A percentile compares a stretch with the other conserved stretches of the same genome.
Conservation (phyloP, 768 basidiomycete genomes). For the Calvatia gigantea region DNA sequence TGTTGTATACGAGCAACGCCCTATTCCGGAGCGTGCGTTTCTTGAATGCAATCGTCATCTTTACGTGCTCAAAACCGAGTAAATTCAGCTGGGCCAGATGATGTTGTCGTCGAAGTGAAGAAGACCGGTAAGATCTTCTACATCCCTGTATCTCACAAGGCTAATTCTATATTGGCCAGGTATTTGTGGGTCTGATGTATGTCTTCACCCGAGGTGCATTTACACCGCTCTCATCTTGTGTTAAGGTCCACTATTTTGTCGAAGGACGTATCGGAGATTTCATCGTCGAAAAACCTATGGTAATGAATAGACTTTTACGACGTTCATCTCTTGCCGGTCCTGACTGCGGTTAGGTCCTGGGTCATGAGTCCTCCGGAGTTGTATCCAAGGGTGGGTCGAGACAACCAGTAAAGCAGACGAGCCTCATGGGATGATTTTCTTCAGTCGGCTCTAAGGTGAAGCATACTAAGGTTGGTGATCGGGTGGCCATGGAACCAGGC, state of each 20-base stretch:
- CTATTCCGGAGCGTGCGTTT: constrained; percentile 65
- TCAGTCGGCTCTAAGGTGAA: constrained; percentile 76
- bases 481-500: constrained; percentile 91
- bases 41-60: background rate
- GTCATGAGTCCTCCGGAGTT: constrained; percentile 89
- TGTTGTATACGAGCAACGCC: constrained; percentile 67
- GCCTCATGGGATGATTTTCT: background rate
- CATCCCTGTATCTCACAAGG: background rate
- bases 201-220: constrained; percentile 11
- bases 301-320: constrained; percentile 26
- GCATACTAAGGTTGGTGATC: constrained; percentile 75
- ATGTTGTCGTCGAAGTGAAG: constrained; percentile 87
- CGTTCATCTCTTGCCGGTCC: background rate
- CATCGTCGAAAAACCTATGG: constrained; percentile 79
- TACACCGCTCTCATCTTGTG: background rate
- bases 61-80: background rate
- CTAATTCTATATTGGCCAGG: constrained; percentile 38
- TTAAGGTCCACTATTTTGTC: constrained; percentile 73
- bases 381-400: constrained; percentile 57
- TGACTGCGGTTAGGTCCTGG: constrained; percentile 61
- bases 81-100: constrained; percentile 56
- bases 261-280: constrained; percentile 80
- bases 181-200: constrained; percentile 88
- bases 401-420: background rate
- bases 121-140: constrained; percentile 66